Percentiles rank a stretch among this genome's conserved stretches.
phyloP scores from a whole-genome alignment of 441 rosid species.

The Eruca vesicaria region DNA sequence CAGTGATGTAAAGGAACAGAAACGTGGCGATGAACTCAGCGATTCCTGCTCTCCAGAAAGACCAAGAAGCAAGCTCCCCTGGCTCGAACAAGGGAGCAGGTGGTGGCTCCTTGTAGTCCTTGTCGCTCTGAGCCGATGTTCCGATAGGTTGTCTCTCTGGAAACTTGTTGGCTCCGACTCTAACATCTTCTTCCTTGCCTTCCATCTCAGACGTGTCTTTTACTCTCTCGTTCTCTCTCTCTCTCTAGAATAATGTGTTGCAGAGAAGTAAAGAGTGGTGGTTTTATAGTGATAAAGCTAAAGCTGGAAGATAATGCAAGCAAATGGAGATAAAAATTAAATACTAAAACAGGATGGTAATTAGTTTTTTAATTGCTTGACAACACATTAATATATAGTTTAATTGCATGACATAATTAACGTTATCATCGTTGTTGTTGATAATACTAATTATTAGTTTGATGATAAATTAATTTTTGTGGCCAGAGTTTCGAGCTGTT shows the following conservation, averaged over 20 bases:
- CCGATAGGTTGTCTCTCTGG: slow-evolving; percentile 47
- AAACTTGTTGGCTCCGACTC: slow-evolving; percentile 45
- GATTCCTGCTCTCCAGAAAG: slow-evolving; percentile 51
- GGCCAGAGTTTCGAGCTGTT: slow-evolving; percentile 36
- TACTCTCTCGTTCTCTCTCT: background rate
- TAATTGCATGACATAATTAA: slow-evolving; percentile 21
- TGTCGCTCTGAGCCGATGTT: slow-evolving; percentile 45
- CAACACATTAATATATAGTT: background rate
- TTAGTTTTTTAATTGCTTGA: slow-evolving; percentile 3
- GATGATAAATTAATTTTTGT: slow-evolving; percentile 12
- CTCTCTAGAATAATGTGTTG: background rate
- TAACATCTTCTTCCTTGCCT: slow-evolving; percentile 43
- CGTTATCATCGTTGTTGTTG: slow-evolving; percentile 21
- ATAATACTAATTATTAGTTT: slow-evolving; percentile 13
- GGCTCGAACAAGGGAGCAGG: slow-evolving; percentile 46
- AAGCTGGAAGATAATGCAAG: slow-evolving; percentile 26
- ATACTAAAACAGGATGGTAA: background rate
- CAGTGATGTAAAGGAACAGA: slow-evolving; percentile 44
- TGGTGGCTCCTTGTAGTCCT: slow-evolving; percentile 79
- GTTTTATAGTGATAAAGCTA: background rate
- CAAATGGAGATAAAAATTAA: background rate
- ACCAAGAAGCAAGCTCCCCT: slow-evolving; percentile 40
- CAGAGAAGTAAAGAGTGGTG: background rate
- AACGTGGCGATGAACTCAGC: slow-evolving; percentile 49
- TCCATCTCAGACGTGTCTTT: slow-evolving; percentile 27